Base-by-base conservation (phyloP, 1,284 basidiomycete species). In the Naganishia sp. region DNA sequence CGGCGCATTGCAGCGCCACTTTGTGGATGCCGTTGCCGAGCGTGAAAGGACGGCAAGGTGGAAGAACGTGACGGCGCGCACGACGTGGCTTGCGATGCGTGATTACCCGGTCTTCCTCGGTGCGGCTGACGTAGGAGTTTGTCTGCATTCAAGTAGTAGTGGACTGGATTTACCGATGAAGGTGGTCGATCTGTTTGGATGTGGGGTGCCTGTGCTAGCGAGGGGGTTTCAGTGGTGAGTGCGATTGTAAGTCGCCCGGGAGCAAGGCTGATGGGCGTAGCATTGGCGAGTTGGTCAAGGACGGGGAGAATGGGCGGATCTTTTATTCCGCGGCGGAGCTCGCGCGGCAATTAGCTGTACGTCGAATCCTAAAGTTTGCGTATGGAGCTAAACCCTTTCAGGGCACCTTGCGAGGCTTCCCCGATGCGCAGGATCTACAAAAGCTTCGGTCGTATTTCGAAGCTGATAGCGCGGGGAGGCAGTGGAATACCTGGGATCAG, bases 161-260 rank as follows among this genome's bases (percentile, higher is more conserved):
- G 90, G 86, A 0, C 81, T 95, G 53, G 96, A 99, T 78, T 82
- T 99, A 61, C 96, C 96, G 1, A 99, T 99, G 96, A 99, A 99
- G 79, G 88, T 99, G 10, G 94, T 99, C 2, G 96, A 99, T 78
- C 98, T 99, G 96, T 96, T 99, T 79, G 96, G 96, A 0, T 98
- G 94, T 72, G 89, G 87, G 2, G 81, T 97, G 60, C 94, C 94
- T 0, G 96, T 98, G 4, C 90, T 94, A 70, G 94, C 96, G 0
- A 83, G 94, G 9, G 84, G 88, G 50, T 99, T 97, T 75, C 81
- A 83, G 45, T 96, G 90, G 92, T 92, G 70, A 42, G 86, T 71
- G 10, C 39, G n/a, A 3, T n/a, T 43, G n/a, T 21, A 16, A 43
- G 64, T 36, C 6, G 10, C 21, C 21, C 21, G 45, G 7, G 31